Evolutionary conservation across 2,329 filamentous ascomycete species (phyloP), one percentile per base, ranked within the genome.

Genomic region (Pseudogymnoascus sp.): DNA sequence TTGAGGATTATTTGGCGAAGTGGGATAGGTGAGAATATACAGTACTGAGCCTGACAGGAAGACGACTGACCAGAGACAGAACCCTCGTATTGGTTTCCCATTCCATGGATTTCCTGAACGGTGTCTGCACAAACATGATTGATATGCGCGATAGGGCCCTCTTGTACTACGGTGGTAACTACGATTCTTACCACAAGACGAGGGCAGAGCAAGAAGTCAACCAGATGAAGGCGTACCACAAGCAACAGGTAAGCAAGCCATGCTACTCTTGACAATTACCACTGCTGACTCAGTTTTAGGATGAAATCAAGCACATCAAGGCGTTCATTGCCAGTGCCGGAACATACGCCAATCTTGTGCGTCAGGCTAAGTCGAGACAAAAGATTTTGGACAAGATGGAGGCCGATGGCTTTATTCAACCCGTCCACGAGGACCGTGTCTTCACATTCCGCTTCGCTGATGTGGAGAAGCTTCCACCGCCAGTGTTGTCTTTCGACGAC

Each of bases 381-480:
- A 99, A 99, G 91, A 98, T 98, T 78, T 85, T 98, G 70, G 95
- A 99, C 85, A 99, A 99, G 88, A 99, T 99, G 95, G 93, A 98
- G 84, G 95, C 96, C 72, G 95, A 99, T 74, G 95, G 95, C 71
- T 95, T 98, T 79, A 98, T 99, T 76, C 89, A 99, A 79, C 90
- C 92, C 64, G 92, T 99, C 67, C 79, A 83, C 64, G 79, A 85
- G 68, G 95, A 99, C 79, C 85, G 87, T 67, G 89, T 96, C 75
- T 99, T 99, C 81, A 93, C 89, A 65, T 99, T 99, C 89, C 89
- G 93, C 74, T 99, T 99, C 78, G 95, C 95, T 70, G 93, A 98
- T 74, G 95, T 98, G 63, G 95, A 99, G 77, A 99, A 99, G 85
- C 88, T 99, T n/a, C 95, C 95, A 11, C 96, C 95, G 62, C 95